Base-by-base conservation (phyloP, 257 asterid species). In the Anisodus tanguticus region DNA sequence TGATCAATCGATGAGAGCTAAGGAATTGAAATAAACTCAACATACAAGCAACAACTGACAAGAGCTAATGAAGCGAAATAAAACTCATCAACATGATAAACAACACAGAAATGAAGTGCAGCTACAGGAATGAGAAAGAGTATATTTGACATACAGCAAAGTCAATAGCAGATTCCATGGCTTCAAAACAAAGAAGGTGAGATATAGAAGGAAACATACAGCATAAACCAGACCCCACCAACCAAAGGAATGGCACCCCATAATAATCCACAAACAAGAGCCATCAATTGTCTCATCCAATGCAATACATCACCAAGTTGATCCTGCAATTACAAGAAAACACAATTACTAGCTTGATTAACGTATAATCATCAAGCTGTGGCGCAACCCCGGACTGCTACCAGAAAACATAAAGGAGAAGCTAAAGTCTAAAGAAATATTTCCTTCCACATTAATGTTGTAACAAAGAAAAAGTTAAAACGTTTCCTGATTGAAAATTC, bases 241-340 rank as follows among this genome's bases (percentile, higher is more conserved):
- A 91, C 94, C 86, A 96, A 89, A 72, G 98, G 99, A 92, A 96
- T 90, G 82, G 91, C 93, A 76, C 99, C 99, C 97, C 99, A 96
- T 84, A 93, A 78, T 69, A 94, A 89, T 80, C 99, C 99, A 72
- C 93, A 96, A 13, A 92, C 43, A 70, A 96, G 90, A 83, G 90
- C 98, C 76, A 94, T 84, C 80, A 89, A 97, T 88, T 96, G 99
- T 87, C 99, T 91, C 84, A 92, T 92, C 99, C 99, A 96, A 88
- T 96, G 99, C 76, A 96, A 88, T 62, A 90, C 95, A 79, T 96
- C 99, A 43, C 98, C 98, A 22, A 96, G 90, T 88, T 93, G 98
- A 90, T 96, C 99, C 99, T 96, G 94, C 67, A 77, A 83, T 31
- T 77, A 77, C 49, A 77, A 53, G 26, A 77, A 69, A 86, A 79